phyloP scores from a whole-genome alignment of 2,329 filamentous ascomycete genomes.

The Blastomyces emzantsi region DNA sequence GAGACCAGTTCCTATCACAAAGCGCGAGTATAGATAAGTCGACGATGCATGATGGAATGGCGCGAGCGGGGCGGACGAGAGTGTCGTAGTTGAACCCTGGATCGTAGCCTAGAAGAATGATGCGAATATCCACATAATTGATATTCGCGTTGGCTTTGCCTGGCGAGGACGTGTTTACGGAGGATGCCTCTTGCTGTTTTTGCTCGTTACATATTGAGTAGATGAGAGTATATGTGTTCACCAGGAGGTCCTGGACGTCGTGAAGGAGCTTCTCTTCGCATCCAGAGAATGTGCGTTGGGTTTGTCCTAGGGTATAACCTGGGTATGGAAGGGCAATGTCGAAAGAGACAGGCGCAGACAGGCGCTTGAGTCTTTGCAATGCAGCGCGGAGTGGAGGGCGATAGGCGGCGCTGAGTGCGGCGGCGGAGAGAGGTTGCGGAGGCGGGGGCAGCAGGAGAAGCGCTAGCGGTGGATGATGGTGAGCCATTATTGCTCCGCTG shows the following conservation, averaged over 20 bases:
- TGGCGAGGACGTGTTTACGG: neutral
- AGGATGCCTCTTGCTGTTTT: neutral
- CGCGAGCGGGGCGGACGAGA: neutral
- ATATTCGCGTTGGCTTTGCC: neutral
- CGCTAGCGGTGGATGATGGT: neutral
- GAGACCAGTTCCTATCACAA: conserved; percentile 11
- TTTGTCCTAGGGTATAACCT: conserved; percentile 2
- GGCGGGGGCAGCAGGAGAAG: conserved; percentile 8
- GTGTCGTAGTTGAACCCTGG: conserved; percentile 5
- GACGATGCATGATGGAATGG: conserved; percentile 8
- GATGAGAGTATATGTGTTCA: conserved; percentile 8
- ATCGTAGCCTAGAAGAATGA: conserved; percentile 6
- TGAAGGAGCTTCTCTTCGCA: conserved; percentile 3
- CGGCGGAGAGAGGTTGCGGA: conserved; percentile 7
- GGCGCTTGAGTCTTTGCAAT: neutral
- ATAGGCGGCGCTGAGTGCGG: conserved; percentile 10
- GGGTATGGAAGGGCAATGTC: conserved; percentile 9
- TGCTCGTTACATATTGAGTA: conserved; percentile 7
- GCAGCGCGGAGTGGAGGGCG: conserved; percentile 4
- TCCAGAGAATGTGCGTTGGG: conserved; percentile 6
- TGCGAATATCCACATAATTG: conserved; percentile 3
- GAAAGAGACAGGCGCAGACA: neutral
- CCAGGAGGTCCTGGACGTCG: conserved; percentile 2
- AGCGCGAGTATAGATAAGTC: conserved; percentile 11
- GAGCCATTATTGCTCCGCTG: neutral